Percentiles rank a stretch among this genome's conserved stretches.
These are phyloP conservation scores for Backusella luteola DNA, from an alignment of 192 early-diverging fungal genomes.

Conservation along the genomic window DNA sequence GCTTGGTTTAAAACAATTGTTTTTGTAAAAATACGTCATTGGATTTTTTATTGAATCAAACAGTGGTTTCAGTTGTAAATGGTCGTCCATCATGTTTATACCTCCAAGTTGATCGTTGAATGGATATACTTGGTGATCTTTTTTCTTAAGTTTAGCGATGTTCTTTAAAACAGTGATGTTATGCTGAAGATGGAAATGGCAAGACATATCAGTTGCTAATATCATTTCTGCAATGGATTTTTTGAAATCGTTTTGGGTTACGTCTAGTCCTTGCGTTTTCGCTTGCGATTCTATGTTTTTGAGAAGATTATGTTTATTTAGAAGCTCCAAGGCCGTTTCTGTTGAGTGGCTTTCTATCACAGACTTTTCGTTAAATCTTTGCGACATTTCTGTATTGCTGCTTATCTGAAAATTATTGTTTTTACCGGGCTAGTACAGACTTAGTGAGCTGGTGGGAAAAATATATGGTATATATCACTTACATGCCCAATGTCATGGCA, in stretches of 20 bases:
- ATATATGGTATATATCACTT: conserved; percentile 28
- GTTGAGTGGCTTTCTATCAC: conserved; percentile 87
- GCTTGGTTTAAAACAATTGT: background rate
- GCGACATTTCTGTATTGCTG: conserved; percentile 71
- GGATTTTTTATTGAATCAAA: background rate
- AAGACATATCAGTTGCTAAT: conserved; percentile 88
- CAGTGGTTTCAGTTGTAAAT: background rate
- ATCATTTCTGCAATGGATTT: conserved; percentile 67
- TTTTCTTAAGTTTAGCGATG: conserved; percentile 19
- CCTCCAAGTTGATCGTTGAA: background rate
- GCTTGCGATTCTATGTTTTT: conserved; percentile 50
- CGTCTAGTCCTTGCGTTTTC: conserved; percentile 44
- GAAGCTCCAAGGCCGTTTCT: conserved; percentile 64
- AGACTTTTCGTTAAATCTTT: conserved; percentile 70
- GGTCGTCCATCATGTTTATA: background rate
- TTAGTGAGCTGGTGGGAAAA: conserved; percentile 2
- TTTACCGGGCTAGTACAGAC: conserved; percentile 70
- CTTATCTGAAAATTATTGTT: conserved; percentile 93
- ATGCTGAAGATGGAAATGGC: conserved; percentile 71
- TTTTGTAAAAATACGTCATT: background rate
- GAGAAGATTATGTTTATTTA: conserved; percentile 72
- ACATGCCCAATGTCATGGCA: conserved; percentile 90
- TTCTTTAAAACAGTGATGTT: conserved; percentile 44
- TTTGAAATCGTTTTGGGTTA: conserved; percentile 44
- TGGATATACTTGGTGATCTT: background rate